Percentiles rank a stretch among this genome's conserved stretches.
Evolutionary conservation across 1,284 basidiomycete species (phyloP).

Genomic region (Rhodotorula sp.): DNA sequence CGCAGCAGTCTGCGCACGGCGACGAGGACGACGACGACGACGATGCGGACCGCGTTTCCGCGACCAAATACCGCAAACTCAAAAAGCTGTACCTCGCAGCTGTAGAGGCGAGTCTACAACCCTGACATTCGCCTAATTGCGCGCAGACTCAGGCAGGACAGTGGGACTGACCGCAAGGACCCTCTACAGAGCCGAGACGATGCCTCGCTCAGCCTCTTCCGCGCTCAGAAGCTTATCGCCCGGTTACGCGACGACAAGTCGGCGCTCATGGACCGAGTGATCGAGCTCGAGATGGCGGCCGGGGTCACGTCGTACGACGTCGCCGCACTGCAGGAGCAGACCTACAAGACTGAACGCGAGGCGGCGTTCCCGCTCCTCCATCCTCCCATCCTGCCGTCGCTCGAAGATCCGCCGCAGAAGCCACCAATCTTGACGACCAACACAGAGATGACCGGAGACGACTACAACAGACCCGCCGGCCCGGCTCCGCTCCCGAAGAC

Average conservation of each 20-base stretch:
- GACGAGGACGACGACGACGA: conserved; percentile 7
- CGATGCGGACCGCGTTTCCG: conserved; percentile 20
- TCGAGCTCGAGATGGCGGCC: conserved; percentile 37
- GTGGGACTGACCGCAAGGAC: not conserved
- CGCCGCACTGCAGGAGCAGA: conserved; percentile 1
- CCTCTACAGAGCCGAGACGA: conserved; percentile 29
- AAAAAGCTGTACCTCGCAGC: conserved; percentile 28
- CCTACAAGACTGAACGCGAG: conserved; percentile 10
- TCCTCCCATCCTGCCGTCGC: conserved; percentile 27
- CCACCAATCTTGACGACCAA: conserved; percentile 24
- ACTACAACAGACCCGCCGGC: conserved; percentile 28
- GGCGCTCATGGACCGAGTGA: conserved; percentile 36
- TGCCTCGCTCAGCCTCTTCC: conserved; percentile 26
- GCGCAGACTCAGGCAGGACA: not conserved
- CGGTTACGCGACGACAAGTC: conserved; percentile 38
- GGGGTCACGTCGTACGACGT: conserved; percentile 31
- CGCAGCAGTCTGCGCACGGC: not conserved
- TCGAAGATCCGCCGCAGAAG: conserved; percentile 28
- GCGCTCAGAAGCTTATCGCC: conserved; percentile 37
- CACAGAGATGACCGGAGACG: conserved; percentile 25
- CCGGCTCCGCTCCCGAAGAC: conserved; percentile 12
- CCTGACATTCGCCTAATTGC: not conserved
- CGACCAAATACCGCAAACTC: conserved; percentile 30
- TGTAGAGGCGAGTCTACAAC: conserved; percentile 16
- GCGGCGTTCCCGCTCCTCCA: conserved; percentile 33